Conservation (phyloP, 805 yeast species). For the Wickerhamiella vanderwaltii region DNA sequence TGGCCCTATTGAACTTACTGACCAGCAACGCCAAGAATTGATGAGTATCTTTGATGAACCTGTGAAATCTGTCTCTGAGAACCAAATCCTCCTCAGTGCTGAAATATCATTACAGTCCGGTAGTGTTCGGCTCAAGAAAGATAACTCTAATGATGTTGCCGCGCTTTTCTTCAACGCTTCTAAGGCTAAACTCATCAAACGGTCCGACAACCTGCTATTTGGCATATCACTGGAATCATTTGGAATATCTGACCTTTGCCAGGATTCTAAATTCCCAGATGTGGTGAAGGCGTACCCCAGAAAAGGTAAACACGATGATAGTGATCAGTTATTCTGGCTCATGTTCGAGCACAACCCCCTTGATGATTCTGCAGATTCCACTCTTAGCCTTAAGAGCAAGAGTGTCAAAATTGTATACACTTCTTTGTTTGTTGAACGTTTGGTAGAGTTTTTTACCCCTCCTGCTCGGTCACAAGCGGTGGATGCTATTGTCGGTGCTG, state of each 20-base stretch:
- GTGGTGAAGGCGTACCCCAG: constrained; percentile 35
- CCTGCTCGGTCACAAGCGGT: constrained; percentile 82
- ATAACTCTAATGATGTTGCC: constrained; percentile 34
- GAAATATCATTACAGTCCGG: constrained; percentile 64
- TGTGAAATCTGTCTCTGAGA: constrained; percentile 29
- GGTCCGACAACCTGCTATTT: constrained; percentile 66
- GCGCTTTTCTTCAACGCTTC: constrained; percentile 77
- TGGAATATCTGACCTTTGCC: constrained; percentile 77
- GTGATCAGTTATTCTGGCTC: constrained; percentile 48
- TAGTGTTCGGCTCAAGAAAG: constrained; percentile 47
- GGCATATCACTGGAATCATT: constrained; percentile 70
- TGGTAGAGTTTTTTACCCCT: constrained; percentile 68
- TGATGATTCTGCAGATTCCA: constrained; percentile 73
- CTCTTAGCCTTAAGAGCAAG: constrained; percentile 55
- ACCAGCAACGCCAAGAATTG: constrained; percentile 77
- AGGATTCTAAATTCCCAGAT: constrained; percentile 67
- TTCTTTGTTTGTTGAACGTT: constrained; percentile 65
- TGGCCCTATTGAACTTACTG: constrained; percentile 47
- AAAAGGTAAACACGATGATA: constrained; percentile 32
- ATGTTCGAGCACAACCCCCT: constrained; percentile 79
- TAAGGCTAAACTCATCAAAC: constrained; percentile 53
- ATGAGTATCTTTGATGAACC: constrained; percentile 86
- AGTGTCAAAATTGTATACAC: constrained; percentile 88
- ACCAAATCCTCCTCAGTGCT: constrained; percentile 45
- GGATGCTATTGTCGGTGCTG: constrained; percentile 84